Evolutionary conservation across 257 asterid genomes (phyloP), one percentile per base, ranked within the genome.

Genomic region (Apocynum venetum): DNA sequence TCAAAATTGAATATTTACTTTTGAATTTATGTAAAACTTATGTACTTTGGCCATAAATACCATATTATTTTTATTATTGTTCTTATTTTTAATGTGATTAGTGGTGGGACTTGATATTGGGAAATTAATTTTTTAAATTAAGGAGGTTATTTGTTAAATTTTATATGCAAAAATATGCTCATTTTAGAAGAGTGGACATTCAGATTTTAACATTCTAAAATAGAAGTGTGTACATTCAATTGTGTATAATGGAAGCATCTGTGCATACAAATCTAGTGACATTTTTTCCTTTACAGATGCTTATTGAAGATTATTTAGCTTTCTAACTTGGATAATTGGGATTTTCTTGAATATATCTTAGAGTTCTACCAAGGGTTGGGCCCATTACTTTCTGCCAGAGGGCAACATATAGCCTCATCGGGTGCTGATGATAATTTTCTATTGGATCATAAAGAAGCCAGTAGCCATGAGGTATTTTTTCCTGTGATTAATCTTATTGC

Each of bases 391-490:
- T 80, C 89, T 55, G 88, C 85, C 81, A 90, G 87, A 87, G 97
- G 98, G 65, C 87, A 90, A 82, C 86, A 87, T 79, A 81, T 90
- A 47, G 83, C 89, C 43, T 90, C 96, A 20, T 86, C 93, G 94
- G 84, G 88, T 72, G 72, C 82, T 8, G 97, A 92, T 84, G 92
- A 93, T 75, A 77, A 77, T 83, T 95, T 93, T 49, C 96, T 88
- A 59, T 74, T 89, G 79, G 97, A 90, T 69, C 90, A 85, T 71
- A 82, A 86, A 81, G 81, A 86, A 61, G 82, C 90, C 86, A 59
- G 84, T 70, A 78, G 80, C 72, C 59, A 75, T 60, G 92, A 93
- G 97, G 99, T 95, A 83, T 79, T 83, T 59, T 38, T 35, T 1
- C 6, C 0, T 20, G 0, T 31, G 3, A 38, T 65, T 46, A 48